Evolutionary conservation across 257 asterid genomes (phyloP).

Genomic region (Solanum habrochaites): DNA sequence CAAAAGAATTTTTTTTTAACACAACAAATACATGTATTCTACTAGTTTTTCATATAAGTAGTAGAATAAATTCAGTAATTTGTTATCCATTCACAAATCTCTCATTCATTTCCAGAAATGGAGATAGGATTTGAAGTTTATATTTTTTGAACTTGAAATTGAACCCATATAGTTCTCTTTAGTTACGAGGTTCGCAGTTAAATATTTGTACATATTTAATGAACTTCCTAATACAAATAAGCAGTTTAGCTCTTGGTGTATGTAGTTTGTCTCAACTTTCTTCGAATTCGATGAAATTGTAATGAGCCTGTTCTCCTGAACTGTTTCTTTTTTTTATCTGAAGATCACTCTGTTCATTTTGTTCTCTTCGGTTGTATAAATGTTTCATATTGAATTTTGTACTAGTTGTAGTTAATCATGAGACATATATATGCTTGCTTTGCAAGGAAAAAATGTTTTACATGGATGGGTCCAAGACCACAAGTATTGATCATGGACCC

Average conservation of each 20-base stretch:
- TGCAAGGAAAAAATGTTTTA: slow-evolving; percentile 28
- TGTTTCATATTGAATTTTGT: background rate
- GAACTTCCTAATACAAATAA: background rate
- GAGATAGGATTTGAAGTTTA: background rate
- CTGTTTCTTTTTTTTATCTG: background rate
- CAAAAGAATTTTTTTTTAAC: no score
- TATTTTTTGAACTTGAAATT: background rate
- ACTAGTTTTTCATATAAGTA: background rate
- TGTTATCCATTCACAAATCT: background rate
- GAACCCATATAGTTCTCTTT: no score
- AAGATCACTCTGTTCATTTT: background rate
- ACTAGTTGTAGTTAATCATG: background rate
- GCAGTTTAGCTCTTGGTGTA: background rate
- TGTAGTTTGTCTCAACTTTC: background rate
- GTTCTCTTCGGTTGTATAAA: background rate
- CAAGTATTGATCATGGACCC: slow-evolving; percentile 23
- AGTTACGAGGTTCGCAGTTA: background rate
- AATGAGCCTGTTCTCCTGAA: background rate
- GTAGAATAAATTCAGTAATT: background rate
- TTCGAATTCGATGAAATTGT: background rate
- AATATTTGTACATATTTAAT: background rate
- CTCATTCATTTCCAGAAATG: background rate
- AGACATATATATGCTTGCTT: background rate
- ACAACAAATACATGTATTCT: no score
- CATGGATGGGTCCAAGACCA: slow-evolving; percentile 56